Evolutionary conservation across 306 rosid species (phyloP).

Genomic region (Lagenaria siceraria): DNA sequence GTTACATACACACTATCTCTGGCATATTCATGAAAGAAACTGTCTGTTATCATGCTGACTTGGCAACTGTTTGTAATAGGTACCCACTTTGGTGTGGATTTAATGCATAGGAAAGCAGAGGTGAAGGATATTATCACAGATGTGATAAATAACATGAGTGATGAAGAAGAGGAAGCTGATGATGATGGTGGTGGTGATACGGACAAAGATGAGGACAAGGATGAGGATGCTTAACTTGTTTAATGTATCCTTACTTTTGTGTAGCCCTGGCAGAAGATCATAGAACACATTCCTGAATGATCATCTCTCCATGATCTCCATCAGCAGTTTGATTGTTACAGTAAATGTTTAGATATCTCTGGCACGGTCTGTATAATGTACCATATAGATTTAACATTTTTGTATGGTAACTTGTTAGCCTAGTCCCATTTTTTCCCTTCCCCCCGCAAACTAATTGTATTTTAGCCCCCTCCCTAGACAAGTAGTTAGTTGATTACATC

Average conservation of each 20-base stretch:
- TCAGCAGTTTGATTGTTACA: slow-evolving; percentile 4
- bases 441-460: slow-evolving; percentile 7
- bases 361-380: slow-evolving; percentile 9
- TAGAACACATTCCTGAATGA: background rate
- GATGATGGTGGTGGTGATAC: slow-evolving; percentile 36
- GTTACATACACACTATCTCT: background rate
- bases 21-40: background rate
- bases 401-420: background rate
- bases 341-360: slow-evolving; percentile 3
- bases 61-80: slow-evolving; percentile 35
- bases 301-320: background rate
- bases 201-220: slow-evolving; percentile 17
- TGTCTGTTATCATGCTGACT: slow-evolving; percentile 3
- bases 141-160: slow-evolving; percentile 87
- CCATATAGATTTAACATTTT: slow-evolving; percentile 7
- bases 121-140: slow-evolving; percentile 96
- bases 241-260: background rate
- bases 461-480: slow-evolving; percentile 1
- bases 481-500: background rate
- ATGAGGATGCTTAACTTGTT: slow-evolving; percentile 14
- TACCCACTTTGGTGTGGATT: slow-evolving; percentile 72
- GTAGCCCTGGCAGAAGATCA: background rate
- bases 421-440: slow-evolving; percentile 1
- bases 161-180: slow-evolving; percentile 80
- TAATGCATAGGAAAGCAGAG: slow-evolving; percentile 96